Evolutionary conservation across 371 early-diverging fungal species (phyloP).

Genomic region (Mortierella sp.): DNA sequence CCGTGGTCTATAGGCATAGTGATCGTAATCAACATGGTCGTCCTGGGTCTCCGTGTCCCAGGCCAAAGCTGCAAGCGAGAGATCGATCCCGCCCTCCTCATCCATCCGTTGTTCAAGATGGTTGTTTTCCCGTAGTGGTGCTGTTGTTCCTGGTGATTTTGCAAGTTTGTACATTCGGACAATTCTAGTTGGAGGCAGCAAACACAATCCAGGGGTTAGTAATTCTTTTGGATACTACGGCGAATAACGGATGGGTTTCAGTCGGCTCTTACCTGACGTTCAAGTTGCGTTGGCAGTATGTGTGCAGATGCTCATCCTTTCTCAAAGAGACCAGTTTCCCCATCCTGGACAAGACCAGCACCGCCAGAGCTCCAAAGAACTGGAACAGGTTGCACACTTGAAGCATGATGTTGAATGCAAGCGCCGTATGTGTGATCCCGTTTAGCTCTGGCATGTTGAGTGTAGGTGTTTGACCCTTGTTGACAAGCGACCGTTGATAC

Average conservation of each 20-base stretch:
- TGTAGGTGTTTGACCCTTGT: slow-evolving; percentile 26
- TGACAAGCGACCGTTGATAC: slow-evolving; percentile 31
- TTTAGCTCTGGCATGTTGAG: slow-evolving; percentile 37
- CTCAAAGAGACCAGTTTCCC: slow-evolving; percentile 33
- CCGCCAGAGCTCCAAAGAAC: slow-evolving; percentile 27
- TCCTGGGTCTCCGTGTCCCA: slow-evolving; percentile 54
- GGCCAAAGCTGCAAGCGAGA: slow-evolving; percentile 33
- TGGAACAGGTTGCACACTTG: slow-evolving; percentile 41
- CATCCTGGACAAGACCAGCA: slow-evolving; percentile 32
- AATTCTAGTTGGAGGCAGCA: slow-evolving; percentile 27
- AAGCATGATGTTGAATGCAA: slow-evolving; percentile 48
- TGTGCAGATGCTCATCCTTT: slow-evolving; percentile 48
- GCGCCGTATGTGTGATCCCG: slow-evolving; percentile 29
- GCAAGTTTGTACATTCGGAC: slow-evolving; percentile 41
- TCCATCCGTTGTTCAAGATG: slow-evolving; percentile 30
- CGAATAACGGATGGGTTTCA: no score
- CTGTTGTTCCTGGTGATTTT: slow-evolving; percentile 34
- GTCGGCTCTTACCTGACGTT: slow-evolving; percentile 32
- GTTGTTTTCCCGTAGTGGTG: slow-evolving; percentile 33
- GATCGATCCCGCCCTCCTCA: slow-evolving; percentile 40
- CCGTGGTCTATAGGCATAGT: slow-evolving; percentile 48
- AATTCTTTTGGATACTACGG: not conserved
- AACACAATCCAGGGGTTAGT: no score
- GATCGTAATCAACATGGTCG: slow-evolving; percentile 37
- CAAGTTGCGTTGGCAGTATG: slow-evolving; percentile 47